These are phyloP conservation scores for Cymbidium sinense DNA, from an alignment of 106 monocot genomes.

Conservation along the genomic window DNA sequence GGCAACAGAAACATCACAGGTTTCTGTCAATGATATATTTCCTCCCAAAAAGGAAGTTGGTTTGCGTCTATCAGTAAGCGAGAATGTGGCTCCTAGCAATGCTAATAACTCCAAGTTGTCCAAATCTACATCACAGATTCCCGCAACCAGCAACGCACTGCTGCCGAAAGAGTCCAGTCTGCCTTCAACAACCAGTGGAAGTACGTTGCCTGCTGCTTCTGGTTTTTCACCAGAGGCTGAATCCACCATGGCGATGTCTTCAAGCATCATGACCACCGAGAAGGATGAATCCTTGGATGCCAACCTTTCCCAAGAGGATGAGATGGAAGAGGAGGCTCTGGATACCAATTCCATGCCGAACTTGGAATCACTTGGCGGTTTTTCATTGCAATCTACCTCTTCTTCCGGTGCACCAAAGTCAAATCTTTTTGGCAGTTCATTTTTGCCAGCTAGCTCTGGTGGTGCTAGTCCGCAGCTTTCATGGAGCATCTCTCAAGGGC, in stretches of 20 bases:
- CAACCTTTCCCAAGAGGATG: constrained; percentile 60
- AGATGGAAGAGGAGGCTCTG: constrained; percentile 96
- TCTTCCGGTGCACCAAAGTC: constrained; percentile 42
- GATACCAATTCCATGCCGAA: constrained; percentile 21
- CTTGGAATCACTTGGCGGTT: constrained; percentile 53
- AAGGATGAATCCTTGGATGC: constrained; percentile 28
- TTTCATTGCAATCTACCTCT: constrained; percentile 52
- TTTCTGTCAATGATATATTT: neutral
- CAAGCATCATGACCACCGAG: constrained; percentile 9
- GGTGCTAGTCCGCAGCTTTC: constrained; percentile 26
- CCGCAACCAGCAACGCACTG: constrained; percentile 3
- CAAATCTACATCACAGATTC: constrained; percentile 12
- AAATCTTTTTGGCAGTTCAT: constrained; percentile 75
- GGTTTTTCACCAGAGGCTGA: constrained; percentile 3
- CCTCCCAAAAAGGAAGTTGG: neutral
- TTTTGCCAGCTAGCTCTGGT: constrained; percentile 26
- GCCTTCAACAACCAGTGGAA: constrained; percentile 6
- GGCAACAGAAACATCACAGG: neutral
- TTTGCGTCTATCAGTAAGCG: neutral
- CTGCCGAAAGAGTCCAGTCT: neutral
- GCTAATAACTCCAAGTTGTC: constrained; percentile 13
- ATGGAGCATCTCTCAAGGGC: constrained; percentile 45
- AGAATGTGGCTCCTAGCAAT: neutral
- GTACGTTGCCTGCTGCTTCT: constrained; percentile 7
- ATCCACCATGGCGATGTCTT: constrained; percentile 1